phyloP scores from a whole-genome alignment of 352 stramenopile genomes.

The Blastocystis hominis region DNA sequence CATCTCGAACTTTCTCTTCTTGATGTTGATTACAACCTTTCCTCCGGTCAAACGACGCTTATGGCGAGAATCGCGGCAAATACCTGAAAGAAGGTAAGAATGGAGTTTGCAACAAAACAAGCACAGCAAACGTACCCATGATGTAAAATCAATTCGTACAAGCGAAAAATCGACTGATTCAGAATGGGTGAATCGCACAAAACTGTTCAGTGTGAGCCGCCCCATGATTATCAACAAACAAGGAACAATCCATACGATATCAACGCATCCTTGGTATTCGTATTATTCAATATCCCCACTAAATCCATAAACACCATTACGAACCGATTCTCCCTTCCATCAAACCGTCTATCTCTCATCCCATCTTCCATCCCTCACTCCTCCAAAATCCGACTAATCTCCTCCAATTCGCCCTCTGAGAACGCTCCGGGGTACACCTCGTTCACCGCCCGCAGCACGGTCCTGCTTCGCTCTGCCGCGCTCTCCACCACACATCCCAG shows the following conservation, averaged over 20 bases:
- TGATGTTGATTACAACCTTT: too few relatives aligned
- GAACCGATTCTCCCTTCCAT: background rate
- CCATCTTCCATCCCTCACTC: background rate
- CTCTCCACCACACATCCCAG: background rate
- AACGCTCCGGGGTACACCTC: background rate
- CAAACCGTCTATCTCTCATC: background rate
- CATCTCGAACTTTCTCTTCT: too few relatives aligned
- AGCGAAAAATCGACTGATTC: conserved; percentile 14
- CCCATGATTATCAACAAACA: conserved; percentile 3
- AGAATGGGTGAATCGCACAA: background rate
- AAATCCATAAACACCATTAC: conserved; percentile 28
- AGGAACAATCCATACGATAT: background rate
- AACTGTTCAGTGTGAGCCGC: background rate
- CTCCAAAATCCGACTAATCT: background rate
- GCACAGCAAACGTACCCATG: background rate
- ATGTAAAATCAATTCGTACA: conserved; percentile 9
- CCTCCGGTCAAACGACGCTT: too few relatives aligned
- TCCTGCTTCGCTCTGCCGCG: background rate
- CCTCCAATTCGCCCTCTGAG: background rate
- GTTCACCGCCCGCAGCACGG: background rate
- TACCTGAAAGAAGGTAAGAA: too few relatives aligned
- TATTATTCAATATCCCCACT: background rate
- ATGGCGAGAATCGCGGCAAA: too few relatives aligned
- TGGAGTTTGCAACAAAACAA: conserved; percentile 65
- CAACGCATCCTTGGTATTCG: background rate